Evolutionary conservation across 2,329 filamentous ascomycete species (phyloP).

Genomic region (Aureobasidium melanogenum): DNA sequence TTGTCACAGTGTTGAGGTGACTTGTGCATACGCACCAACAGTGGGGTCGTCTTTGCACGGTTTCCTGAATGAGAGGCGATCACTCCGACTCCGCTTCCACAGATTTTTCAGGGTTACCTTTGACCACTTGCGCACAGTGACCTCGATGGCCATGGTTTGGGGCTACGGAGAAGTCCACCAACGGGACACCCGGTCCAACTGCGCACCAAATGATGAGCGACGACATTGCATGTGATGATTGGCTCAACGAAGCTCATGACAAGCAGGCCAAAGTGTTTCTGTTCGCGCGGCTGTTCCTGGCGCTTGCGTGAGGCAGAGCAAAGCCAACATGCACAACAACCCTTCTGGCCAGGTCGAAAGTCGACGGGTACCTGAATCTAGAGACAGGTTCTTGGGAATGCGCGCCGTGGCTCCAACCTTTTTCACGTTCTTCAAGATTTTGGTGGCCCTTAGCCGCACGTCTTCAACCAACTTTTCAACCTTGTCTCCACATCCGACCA

Average conservation of each 20-base stretch:
- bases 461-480: not conserved
- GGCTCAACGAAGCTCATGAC: not conserved
- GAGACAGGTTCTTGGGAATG: constrained; percentile 2
- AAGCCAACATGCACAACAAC: not conserved
- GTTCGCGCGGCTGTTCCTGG: constrained; percentile 6
- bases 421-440: not conserved
- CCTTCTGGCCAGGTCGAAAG: constrained; percentile 5
- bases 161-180: not conserved
- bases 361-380: constrained; percentile 2
- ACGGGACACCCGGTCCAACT: not conserved
- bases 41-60: not conserved
- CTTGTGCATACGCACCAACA: not conserved
- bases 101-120: not conserved
- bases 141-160: not conserved
- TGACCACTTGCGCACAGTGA: not conserved
- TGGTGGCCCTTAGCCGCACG: constrained; percentile 4
- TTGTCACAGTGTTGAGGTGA: not conserved
- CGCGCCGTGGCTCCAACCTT: constrained; percentile 1
- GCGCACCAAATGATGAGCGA: not conserved
- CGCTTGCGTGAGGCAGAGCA: constrained; percentile 5
- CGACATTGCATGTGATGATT: not conserved
- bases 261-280: not conserved
- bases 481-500: constrained; percentile 9
- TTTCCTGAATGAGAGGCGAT: not conserved
- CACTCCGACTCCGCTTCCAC: not conserved